Base-by-base conservation (phyloP, 805 yeast genomes). In the Metschnikowia anglica region DNA sequence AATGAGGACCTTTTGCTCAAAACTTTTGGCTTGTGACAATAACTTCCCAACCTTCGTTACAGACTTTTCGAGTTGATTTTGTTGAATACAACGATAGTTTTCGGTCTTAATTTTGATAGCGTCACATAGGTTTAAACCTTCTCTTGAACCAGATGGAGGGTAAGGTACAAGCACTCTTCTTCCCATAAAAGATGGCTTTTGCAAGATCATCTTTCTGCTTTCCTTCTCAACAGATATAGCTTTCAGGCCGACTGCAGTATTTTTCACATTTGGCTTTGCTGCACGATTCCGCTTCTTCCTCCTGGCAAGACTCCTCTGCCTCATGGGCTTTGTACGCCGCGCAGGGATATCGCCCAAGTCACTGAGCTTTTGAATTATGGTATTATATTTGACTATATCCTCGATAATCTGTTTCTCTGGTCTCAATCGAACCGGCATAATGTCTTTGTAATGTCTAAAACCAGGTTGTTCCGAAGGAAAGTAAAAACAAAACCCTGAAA, bases 1-100 rank as follows among this genome's bases (percentile, higher is more conserved):
- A 17, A 55, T 32, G 7, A 42, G 15, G 2, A 61, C 44, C 12
- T 40, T 39, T 15, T 53, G 52, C 39, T 58, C 60, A 33, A 54
- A 62, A 5, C 47, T 37, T 7, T 8, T 30, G n/a, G 43, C 44
- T 15, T 43, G 44, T 18, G 38, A 16, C 5, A 20, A 27, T 6
- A 31, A 13, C 6, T 12, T 17, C 5, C 25, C 16, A 5, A 20
- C 29, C 25, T 32, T 28, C 1, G 41, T 20, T 3, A 21, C n/a
- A 5, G 11, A n/a, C n/a, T 27, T 27, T 16, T 1, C 21, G 17
- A 6, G 4, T 13, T 28, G 12, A 3, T 2, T 20, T 13, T 10
- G 15, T 20, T 20, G 13, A 8, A 4, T 28, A 4, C 11, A 4
- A 18, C 15, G 7, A 24, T 18, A 12, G 25, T 6, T 23, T 24